Conservation (phyloP, 148 eudicot genomes). For the Fallopia convolvulus region DNA sequence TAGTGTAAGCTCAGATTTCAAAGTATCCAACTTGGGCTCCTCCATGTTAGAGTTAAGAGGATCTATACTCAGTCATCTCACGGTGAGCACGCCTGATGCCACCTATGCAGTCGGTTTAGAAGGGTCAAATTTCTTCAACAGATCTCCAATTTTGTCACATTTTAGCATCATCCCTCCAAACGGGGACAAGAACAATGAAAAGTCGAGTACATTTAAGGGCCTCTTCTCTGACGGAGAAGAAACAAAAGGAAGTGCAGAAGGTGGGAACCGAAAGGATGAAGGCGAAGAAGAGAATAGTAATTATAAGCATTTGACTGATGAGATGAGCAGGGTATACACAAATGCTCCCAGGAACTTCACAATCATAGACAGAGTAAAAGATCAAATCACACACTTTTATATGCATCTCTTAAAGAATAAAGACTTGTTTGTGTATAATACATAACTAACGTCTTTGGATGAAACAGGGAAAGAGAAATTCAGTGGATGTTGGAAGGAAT, state of each 20-base stretch:
- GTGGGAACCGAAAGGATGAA: slow-evolving; percentile 13
- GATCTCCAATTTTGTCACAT: slow-evolving; percentile 40
- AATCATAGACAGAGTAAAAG: slow-evolving; percentile 63
- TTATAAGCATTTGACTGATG: slow-evolving; percentile 56
- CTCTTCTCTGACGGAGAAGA: background rate
- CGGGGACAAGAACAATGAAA: slow-evolving; percentile 10
- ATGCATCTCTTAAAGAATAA: background rate
- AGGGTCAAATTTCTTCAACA: slow-evolving; percentile 45
- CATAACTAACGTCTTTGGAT: background rate
- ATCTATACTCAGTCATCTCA: slow-evolving; percentile 54
- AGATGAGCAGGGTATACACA: slow-evolving; percentile 69
- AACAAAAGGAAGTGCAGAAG: slow-evolving; percentile 6
- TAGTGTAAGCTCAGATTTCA: slow-evolving; percentile 42
- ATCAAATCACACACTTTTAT: background rate
- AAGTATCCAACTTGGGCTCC: slow-evolving; percentile 33
- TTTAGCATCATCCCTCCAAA: slow-evolving; percentile 53
- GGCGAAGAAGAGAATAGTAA: slow-evolving; percentile 74
- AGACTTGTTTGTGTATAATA: background rate
- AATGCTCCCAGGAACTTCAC: slow-evolving; percentile 64
- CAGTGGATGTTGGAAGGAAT: slow-evolving; percentile 47
- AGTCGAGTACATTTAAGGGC: background rate
- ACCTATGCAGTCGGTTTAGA: slow-evolving; percentile 74
- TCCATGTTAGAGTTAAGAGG: slow-evolving; percentile 38
- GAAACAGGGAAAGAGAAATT: slow-evolving; percentile 67
- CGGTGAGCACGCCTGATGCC: slow-evolving; percentile 89